phyloP scores from a whole-genome alignment of 176 grass and related monocot species.

The Luzula sylvatica region DNA sequence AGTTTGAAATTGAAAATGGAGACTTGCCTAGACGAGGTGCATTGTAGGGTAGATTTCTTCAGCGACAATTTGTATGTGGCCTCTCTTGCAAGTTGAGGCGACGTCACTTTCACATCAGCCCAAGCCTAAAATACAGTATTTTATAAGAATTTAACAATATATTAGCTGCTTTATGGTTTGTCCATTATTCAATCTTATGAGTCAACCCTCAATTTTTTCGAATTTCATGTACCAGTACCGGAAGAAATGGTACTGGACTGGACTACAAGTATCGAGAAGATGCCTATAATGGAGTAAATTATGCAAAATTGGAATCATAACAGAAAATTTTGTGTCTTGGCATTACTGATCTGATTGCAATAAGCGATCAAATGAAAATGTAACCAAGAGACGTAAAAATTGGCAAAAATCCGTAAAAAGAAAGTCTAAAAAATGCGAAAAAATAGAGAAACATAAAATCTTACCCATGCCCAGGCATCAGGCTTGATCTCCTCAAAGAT shows the following conservation, averaged over 20 bases:
- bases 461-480: slow-evolving; percentile 75
- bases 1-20: not conserved
- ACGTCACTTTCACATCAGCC: slow-evolving; percentile 82
- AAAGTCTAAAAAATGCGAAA: not conserved
- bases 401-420: not conserved
- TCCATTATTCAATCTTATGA: not conserved
- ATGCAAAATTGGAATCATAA: not conserved
- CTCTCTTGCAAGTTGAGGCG: slow-evolving; percentile 68
- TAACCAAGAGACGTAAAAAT: not conserved
- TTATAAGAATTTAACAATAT: slow-evolving; percentile 11
- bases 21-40: slow-evolving; percentile 54
- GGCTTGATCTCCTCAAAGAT: slow-evolving; percentile 46
- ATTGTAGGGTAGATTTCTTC: slow-evolving; percentile 50
- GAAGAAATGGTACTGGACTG: not conserved
- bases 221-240: not conserved
- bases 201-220: too few species aligned
- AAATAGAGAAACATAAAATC: not conserved
- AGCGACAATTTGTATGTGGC: slow-evolving; percentile 70
- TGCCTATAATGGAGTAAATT: too few species aligned
- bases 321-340: not conserved
- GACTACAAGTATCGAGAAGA: not conserved
- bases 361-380: too few species aligned
- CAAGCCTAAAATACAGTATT: slow-evolving; percentile 39
- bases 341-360: too few species aligned
- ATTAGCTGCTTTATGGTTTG: not conserved